Conservation (phyloP, 805 yeast genomes). For the Blastobotrys robertii region DNA sequence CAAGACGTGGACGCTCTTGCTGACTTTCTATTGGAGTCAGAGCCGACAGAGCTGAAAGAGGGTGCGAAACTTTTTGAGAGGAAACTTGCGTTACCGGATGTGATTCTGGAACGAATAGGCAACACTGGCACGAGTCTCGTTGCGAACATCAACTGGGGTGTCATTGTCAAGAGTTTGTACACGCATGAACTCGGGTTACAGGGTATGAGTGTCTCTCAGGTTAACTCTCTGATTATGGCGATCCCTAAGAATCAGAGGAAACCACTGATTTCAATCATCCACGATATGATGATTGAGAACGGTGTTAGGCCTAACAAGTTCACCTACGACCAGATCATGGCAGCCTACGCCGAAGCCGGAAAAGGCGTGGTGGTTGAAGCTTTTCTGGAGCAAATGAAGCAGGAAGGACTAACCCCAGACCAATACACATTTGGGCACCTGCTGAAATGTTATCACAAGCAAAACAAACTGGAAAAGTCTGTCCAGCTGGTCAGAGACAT, state of each 20-base stretch:
- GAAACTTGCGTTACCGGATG: constrained; percentile 10
- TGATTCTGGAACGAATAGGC: constrained; percentile 13
- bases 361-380: constrained; percentile 15
- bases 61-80: constrained; percentile 10
- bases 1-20: constrained; percentile 14
- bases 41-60: not conserved
- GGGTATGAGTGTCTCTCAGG: constrained; percentile 16
- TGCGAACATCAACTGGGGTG: constrained; percentile 15
- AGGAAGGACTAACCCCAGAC: constrained; percentile 17
- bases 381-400: constrained; percentile 16
- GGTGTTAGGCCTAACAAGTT: constrained; percentile 9
- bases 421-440: constrained; percentile 25
- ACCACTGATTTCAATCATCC: constrained; percentile 11
- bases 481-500: constrained; percentile 10
- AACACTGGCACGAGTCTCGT: constrained; percentile 8
- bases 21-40: constrained; percentile 2
- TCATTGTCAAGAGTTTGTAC: constrained; percentile 11
- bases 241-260: constrained; percentile 23
- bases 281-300: constrained; percentile 18
- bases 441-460: constrained; percentile 22
- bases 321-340: constrained; percentile 22
- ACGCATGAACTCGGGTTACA: constrained; percentile 14
- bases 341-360: constrained; percentile 26
- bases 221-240: constrained; percentile 14
- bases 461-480: constrained; percentile 18